Percentiles rank a stretch among this genome's conserved stretches.
Conservation (phyloP, 1,284 basidiomycete species). For the Papiliotrema laurentii region DNA sequence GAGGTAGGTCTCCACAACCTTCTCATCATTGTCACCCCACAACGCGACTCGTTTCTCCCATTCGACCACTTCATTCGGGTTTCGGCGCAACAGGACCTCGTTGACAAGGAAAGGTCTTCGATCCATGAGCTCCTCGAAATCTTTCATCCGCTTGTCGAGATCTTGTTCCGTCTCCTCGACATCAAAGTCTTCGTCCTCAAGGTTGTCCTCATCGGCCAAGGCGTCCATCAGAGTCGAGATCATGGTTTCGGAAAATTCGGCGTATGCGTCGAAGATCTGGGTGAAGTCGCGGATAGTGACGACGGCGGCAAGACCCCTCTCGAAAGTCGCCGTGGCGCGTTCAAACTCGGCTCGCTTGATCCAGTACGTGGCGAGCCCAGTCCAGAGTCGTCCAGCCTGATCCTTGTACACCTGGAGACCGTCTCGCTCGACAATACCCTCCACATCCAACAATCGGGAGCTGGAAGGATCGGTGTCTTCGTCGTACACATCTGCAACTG, state of each 20-base stretch:
- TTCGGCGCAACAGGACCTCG: conserved; percentile 86
- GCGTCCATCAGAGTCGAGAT: conserved; percentile 89
- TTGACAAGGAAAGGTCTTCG: conserved; percentile 93
- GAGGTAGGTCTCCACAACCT: conserved; percentile 89
- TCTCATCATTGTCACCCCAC: conserved; percentile 88
- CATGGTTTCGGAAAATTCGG: conserved; percentile 87
- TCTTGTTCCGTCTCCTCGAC: conserved; percentile 75
- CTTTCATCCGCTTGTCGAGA: conserved; percentile 82
- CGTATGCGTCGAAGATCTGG: conserved; percentile 95
- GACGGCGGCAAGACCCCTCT: conserved; percentile 75
- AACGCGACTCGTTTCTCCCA: conserved; percentile 98
- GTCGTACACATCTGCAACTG: conserved; percentile 56
- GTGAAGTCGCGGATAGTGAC: conserved; percentile 96
- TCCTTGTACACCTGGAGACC: conserved; percentile 88
- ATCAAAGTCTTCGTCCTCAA: conserved; percentile 68
- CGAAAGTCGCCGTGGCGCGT: conserved; percentile 79
- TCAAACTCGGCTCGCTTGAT: conserved; percentile 96
- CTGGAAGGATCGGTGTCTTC: conserved; percentile 78
- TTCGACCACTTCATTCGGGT: conserved; percentile 97
- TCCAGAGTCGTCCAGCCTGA: conserved; percentile 94
- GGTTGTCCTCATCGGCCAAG: conserved; percentile 55
- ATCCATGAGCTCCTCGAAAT: conserved; percentile 93
- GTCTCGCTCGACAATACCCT: conserved; percentile 75
- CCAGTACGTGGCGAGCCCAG: conserved; percentile 96
- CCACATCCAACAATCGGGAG: conserved; percentile 74